These are phyloP conservation scores for Colletotrichum liriopes DNA, from an alignment of 2,329 filamentous ascomycete species.

Conservation along the genomic window DNA sequence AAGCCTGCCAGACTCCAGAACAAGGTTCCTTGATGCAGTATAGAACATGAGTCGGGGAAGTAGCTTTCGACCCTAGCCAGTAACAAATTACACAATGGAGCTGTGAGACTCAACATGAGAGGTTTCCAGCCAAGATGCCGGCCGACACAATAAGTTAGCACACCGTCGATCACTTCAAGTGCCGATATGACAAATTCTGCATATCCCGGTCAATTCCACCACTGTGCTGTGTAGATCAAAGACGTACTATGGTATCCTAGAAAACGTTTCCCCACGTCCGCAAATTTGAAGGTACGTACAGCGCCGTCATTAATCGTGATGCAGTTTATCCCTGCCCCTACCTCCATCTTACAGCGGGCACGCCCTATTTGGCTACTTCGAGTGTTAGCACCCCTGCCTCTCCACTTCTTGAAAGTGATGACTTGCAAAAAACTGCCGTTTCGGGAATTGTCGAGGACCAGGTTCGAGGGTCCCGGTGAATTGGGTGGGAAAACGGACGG, in stretches of 20 bases:
- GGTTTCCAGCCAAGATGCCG: neutral
- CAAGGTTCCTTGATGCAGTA: neutral
- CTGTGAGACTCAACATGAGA: too few relatives aligned
- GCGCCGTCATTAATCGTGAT: neutral
- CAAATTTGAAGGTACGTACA: neutral
- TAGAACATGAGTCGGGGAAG: neutral
- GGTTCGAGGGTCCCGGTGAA: neutral
- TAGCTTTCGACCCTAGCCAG: neutral
- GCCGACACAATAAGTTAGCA: neutral
- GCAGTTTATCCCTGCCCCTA: neutral
- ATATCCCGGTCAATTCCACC: neutral
- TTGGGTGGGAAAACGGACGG: too few relatives aligned
- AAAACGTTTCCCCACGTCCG: neutral
- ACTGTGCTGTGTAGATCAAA: neutral
- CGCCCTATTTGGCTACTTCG: neutral
- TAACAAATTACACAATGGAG: too few relatives aligned
- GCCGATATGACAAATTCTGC: neutral
- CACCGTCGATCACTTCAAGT: neutral
- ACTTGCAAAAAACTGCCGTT: neutral
- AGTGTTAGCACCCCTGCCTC: neutral
- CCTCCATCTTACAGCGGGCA: neutral
- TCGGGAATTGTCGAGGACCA: neutral
- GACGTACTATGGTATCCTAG: neutral
- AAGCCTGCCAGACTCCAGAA: neutral
- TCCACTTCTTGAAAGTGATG: neutral